phyloP scores from a whole-genome alignment of 805 yeast genomes.

The Wickerhamiella dianesei region DNA sequence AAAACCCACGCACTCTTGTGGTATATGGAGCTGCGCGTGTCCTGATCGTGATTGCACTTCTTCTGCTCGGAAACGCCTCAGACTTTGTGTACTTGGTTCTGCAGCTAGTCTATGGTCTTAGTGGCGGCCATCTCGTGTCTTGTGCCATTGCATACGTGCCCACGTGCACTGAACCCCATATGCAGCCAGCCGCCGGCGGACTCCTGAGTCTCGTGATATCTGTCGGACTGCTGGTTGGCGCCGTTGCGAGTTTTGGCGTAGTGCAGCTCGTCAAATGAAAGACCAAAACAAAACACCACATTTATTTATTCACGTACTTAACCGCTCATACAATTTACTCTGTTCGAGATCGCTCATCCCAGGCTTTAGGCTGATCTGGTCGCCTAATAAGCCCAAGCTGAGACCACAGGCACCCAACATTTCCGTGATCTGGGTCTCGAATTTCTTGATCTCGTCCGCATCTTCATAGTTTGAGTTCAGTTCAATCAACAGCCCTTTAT shows the following conservation, averaged over 20 bases:
- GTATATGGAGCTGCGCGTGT: slow-evolving; percentile 41
- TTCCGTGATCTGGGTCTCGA: slow-evolving; percentile 8
- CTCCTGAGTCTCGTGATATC: slow-evolving; percentile 71
- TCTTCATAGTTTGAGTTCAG: slow-evolving; percentile 19
- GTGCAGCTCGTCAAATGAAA: slow-evolving; percentile 5
- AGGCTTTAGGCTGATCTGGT: background rate
- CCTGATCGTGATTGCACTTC: slow-evolving; percentile 55
- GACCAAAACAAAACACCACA: background rate
- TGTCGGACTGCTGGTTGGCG: slow-evolving; percentile 66
- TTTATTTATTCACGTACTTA: background rate
- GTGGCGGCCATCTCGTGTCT: slow-evolving; percentile 78
- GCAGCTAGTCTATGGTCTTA: slow-evolving; percentile 69
- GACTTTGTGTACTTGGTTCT: slow-evolving; percentile 41
- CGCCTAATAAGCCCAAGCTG: background rate
- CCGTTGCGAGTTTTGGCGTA: slow-evolving; percentile 57
- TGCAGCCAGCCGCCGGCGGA: slow-evolving; percentile 89
- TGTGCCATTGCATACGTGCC: slow-evolving; percentile 69
- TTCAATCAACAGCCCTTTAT: slow-evolving; percentile 56
- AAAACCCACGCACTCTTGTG: slow-evolving; percentile 34
- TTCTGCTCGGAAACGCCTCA: slow-evolving; percentile 37
- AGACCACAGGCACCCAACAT: slow-evolving; percentile 5
- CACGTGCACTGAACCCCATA: slow-evolving; percentile 43
- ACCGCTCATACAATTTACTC: background rate
- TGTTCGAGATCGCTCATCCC: background rate
- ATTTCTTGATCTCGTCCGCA: slow-evolving; percentile 16